These are phyloP conservation scores for Candida boidinii DNA, from an alignment of 805 yeast species.

Conservation along the genomic window DNA sequence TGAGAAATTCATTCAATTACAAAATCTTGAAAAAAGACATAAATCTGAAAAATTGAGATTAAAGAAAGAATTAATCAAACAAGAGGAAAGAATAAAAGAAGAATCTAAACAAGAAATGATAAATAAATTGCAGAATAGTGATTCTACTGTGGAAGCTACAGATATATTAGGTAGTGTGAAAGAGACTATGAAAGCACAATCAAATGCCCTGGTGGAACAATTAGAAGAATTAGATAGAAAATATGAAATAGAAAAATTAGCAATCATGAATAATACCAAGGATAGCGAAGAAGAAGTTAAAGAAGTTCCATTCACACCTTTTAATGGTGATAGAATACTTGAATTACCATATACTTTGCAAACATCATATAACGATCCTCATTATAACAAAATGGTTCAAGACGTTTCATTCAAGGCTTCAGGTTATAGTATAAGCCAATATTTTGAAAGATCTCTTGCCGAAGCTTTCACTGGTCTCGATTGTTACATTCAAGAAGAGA, in stretches of 20 bases:
- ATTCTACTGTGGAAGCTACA: constrained; percentile 30
- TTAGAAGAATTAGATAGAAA: constrained; percentile 30
- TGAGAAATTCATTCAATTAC: constrained; percentile 51
- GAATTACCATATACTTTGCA: constrained; percentile 26
- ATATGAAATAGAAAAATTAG: constrained; percentile 19
- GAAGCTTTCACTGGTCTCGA: constrained; percentile 89
- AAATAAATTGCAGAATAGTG: constrained; percentile 34
- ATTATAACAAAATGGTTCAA: constrained; percentile 27
- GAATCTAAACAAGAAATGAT: constrained; percentile 49
- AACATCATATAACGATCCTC: constrained; percentile 51
- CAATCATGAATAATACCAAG: constrained; percentile 14
- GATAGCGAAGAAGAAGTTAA: constrained; percentile 22
- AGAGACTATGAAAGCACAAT: constrained; percentile 49
- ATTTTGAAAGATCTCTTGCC: constrained; percentile 68
- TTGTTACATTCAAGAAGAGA: constrained; percentile 64
- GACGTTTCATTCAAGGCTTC: constrained; percentile 72
- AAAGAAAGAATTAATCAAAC: constrained; percentile 47
- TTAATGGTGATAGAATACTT: constrained; percentile 76
- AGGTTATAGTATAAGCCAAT: constrained; percentile 68
- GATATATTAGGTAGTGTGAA: constrained; percentile 43
- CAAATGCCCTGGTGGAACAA: constrained; percentile 44
- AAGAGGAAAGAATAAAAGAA: constrained; percentile 34
- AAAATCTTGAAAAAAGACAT: constrained; percentile 52
- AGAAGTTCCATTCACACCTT: constrained; percentile 80
- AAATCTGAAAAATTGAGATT: constrained; percentile 60